phyloP scores from a whole-genome alignment of 108 stramenopile genomes.

The Cyclotella sp. region DNA sequence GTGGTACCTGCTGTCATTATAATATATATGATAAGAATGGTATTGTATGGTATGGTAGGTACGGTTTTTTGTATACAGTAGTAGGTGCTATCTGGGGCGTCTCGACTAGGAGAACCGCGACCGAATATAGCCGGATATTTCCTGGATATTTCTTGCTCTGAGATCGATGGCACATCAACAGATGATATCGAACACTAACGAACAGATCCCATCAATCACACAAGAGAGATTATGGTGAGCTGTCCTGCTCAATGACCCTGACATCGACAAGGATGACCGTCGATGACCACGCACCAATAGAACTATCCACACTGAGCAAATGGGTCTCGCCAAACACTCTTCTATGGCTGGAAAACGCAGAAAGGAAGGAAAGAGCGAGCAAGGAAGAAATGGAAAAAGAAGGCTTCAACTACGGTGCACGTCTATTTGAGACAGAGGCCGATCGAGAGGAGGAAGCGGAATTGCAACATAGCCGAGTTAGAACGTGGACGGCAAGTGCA shows the following conservation, averaged over 20 bases:
- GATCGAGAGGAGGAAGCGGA: constrained; percentile 10
- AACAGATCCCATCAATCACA: neutral
- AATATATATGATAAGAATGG: too few relatives aligned
- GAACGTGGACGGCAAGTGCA: constrained; percentile 1
- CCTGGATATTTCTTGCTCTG: too few relatives aligned
- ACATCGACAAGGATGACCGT: neutral
- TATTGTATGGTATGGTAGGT: too few relatives aligned
- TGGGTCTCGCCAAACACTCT: neutral
- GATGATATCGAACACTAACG: too few relatives aligned
- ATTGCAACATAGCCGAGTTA: neutral
- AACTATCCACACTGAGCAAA: constrained; percentile 4
- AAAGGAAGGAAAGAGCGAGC: neutral
- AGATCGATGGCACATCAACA: too few relatives aligned
- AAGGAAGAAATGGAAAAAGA: constrained; percentile 5
- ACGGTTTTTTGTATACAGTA: too few relatives aligned
- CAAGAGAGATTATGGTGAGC: neutral
- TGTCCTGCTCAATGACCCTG: neutral
- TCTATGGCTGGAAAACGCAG: constrained; percentile 6
- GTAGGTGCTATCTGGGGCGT: too few relatives aligned
- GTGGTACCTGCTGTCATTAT: too few relatives aligned
- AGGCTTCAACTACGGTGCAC: neutral
- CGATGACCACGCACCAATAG: neutral
- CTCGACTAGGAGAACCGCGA: too few relatives aligned
- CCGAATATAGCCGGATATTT: too few relatives aligned
- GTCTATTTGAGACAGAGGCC: constrained; percentile 4